Conservation (phyloP, 805 yeast species). For the Metschnikowia santaceciliae region DNA sequence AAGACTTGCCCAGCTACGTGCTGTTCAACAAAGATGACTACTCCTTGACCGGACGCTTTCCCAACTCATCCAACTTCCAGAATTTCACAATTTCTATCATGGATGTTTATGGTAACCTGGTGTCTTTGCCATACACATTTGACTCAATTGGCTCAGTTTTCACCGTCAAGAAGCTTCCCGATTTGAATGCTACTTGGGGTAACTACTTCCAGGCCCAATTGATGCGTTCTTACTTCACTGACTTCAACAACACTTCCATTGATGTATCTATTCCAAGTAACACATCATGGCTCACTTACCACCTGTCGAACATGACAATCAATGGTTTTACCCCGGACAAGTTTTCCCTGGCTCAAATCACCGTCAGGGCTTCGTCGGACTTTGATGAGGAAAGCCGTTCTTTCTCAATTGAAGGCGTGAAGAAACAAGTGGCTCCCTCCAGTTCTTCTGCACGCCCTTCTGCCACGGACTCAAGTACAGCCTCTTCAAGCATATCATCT, state of each 20-base stretch:
- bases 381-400: slow-evolving; percentile 30
- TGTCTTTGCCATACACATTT: slow-evolving; percentile 54
- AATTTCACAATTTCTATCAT: slow-evolving; percentile 53
- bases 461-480: slow-evolving; percentile 17
- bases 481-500: slow-evolving; percentile 29
- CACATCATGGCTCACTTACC: slow-evolving; percentile 63
- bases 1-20: slow-evolving; percentile 61
- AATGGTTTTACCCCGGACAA: slow-evolving; percentile 55
- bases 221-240: slow-evolving; percentile 53
- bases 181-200: slow-evolving; percentile 67
- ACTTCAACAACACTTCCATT: slow-evolving; percentile 47
- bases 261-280: slow-evolving; percentile 36
- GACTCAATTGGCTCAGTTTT: slow-evolving; percentile 54
- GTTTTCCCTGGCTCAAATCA: slow-evolving; percentile 22
- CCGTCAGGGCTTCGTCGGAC: slow-evolving; percentile 27
- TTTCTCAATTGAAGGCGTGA: slow-evolving; percentile 53
- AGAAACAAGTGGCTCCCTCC: slow-evolving; percentile 15
- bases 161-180: slow-evolving; percentile 47
- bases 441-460: slow-evolving; percentile 27
- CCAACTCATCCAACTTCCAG: slow-evolving; percentile 38
- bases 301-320: slow-evolving; percentile 58
- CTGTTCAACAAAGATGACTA: slow-evolving; percentile 35
- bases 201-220: slow-evolving; percentile 56
- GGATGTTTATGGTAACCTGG: slow-evolving; percentile 59
- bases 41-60: slow-evolving; percentile 54